Evolutionary conservation across 176 grass and related monocot species (phyloP), one percentile per base, ranked within the genome.

Genomic region (Carex littledalei): DNA sequence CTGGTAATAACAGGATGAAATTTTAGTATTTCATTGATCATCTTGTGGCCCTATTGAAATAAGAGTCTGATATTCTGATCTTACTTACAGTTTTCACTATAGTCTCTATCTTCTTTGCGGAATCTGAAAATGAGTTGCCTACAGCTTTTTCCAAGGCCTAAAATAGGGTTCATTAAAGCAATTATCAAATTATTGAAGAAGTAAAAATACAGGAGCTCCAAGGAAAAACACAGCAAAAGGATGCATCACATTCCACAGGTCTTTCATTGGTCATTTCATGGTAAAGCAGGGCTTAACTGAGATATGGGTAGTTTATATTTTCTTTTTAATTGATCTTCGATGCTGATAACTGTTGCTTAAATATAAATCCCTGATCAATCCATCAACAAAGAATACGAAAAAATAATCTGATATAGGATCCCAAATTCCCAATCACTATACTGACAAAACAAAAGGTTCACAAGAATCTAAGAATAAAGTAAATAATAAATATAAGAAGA

Each of bases 131-230:
- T 88, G 67, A 73, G 78, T 92, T 88, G 85, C 86, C 91, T 77
- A 87, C 91, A 89, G 91, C 91, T 90, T 94, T 99, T 78, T 96
- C 97, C 90, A 99, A 89, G 66, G 85, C 97, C 97, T 99, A 63
- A 56, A 92, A 17, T 17, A 34, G 52, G 15, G 26, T 56, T 78
- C 24, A 57, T 57, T 57, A 16, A 77, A 31, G 49, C 50, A 78
- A 50, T 29, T 57, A 57, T 78, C 0, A 57, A 78, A 53, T 13
- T 57, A 55, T 17, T 57, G 15, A 35, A 56, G 15, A 34, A 32
- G 52, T 57, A 56, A 55, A 78, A 3, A 34, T 57, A 34, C 74
- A 78, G 52, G 14, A 78, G 50, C 26, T 78, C 56, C 56, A 2
- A 50, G 10, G 22, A 31, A 52, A 17, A 77, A 15, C 21, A 29